Percentiles rank a stretch among this genome's conserved stretches.
phyloP scores from a whole-genome alignment of 768 basidiomycete species.

The Suillus luteus region DNA sequence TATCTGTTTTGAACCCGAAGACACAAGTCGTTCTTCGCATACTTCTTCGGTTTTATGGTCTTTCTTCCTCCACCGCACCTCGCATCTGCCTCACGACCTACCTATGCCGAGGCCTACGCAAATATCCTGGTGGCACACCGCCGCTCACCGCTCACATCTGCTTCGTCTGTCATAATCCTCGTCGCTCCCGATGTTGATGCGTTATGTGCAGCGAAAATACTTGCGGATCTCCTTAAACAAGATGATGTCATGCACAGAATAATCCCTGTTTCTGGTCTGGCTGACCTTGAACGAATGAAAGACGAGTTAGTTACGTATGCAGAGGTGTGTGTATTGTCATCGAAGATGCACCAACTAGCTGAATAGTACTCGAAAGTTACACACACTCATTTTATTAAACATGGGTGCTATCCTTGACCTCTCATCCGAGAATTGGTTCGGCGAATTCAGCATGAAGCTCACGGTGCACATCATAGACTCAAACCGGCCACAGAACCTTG shows the following conservation, averaged over 20 bases:
- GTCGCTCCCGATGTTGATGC: constrained; percentile 93
- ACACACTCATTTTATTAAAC: constrained; percentile 88
- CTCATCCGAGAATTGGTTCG: constrained; percentile 73
- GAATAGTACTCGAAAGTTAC: constrained; percentile 55
- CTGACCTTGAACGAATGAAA: constrained; percentile 67
- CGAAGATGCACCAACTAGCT: constrained; percentile 1
- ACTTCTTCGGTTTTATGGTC: constrained; percentile 45
- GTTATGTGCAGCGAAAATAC: constrained; percentile 87
- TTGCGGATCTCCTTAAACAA: constrained; percentile 85
- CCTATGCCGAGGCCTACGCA: constrained; percentile 74
- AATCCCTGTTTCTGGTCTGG: constrained; percentile 85
- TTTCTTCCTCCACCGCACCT: constrained; percentile 73
- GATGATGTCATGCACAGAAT: constrained; percentile 93
- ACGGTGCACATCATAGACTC: constrained; percentile 95
- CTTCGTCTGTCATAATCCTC: constrained; percentile 82
- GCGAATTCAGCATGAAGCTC: constrained; percentile 61
- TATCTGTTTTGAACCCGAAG: background rate
- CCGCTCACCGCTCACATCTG: constrained; percentile 72
- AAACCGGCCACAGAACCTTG: constrained; percentile 84
- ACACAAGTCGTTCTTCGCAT: background rate
- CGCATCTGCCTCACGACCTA: constrained; percentile 55
- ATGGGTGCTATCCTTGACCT: constrained; percentile 91
- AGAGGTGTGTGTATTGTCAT: constrained; percentile 51
- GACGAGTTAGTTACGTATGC: constrained; percentile 64
- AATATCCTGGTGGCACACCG: constrained; percentile 72